Conservation (phyloP, 176 grass and related monocot species). For the Areca catechu region DNA sequence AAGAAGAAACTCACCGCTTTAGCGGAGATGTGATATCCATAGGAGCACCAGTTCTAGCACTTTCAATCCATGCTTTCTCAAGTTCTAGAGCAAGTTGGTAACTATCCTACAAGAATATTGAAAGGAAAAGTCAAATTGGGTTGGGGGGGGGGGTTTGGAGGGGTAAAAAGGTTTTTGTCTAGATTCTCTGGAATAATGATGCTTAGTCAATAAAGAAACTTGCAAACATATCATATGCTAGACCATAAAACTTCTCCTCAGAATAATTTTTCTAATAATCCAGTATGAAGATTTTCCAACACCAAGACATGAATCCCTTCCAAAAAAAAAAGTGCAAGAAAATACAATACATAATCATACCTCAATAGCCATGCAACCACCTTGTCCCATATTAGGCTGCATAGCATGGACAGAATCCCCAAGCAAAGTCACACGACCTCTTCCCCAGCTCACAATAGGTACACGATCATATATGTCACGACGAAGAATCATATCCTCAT, state of each 20-base stretch:
- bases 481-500: slow-evolving; percentile 77
- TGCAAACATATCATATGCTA: no score
- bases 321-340: no score
- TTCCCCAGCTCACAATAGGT: slow-evolving; percentile 77
- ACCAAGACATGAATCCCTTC: no score
- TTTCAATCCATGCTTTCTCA: slow-evolving; percentile 75
- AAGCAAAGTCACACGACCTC: slow-evolving; percentile 92
- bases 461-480: slow-evolving; percentile 86
- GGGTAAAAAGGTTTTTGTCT: not conserved
- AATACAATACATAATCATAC: slow-evolving; percentile 19
- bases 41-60: slow-evolving; percentile 48
- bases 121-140: slow-evolving; percentile 8
- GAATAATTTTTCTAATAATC: no score
- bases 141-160: no score
- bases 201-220: no score
- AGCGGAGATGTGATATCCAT: slow-evolving; percentile 71
- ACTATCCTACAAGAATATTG: slow-evolving; percentile 54
- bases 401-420: slow-evolving; percentile 98
- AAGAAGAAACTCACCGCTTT: slow-evolving; percentile 49
- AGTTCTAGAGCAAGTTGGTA: slow-evolving; percentile 95
- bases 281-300: no score
- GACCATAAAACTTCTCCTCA: no score
- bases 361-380: slow-evolving; percentile 99
- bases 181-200: no score
- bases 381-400: slow-evolving; percentile 99